Base-by-base conservation (phyloP, 2,329 filamentous ascomycete species). In the Phaeosphaeriaceae sp. region DNA sequence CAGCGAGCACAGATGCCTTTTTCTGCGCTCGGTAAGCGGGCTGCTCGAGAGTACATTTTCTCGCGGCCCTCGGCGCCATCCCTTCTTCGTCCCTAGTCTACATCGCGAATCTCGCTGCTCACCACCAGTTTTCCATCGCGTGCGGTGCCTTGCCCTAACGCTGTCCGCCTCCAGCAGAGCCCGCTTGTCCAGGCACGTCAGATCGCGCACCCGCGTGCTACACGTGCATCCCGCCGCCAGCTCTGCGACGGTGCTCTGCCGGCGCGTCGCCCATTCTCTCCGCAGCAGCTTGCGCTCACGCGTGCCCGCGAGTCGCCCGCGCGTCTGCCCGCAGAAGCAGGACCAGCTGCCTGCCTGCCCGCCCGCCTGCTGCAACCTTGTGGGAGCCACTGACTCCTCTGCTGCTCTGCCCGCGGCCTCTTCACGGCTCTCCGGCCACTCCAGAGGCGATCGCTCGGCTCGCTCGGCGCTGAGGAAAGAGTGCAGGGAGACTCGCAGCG, bases 31-130 rank as follows among this genome's bases (percentile, higher is more conserved):
- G 46, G 19, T 25, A 31, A 48, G 46, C 22, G 15, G 24, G 15
- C 22, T 25, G 19, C 21, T 17, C 21, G 22, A 25, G n/a, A 20
- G 41, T 44, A 19, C 41, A 44, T 20, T 22, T 44, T 19, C 41
- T 44, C 41, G 41, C 41, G 20, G 41, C 41, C 69, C 66, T 57
- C 62, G 59, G 62, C 65, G 68, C 73, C 73, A 75, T 76, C 71
- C 75, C 74, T 63, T 59, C 72, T 75, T 70, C 54, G 71, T 73
- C 68, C 57, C 68, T 76, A 76, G 73, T 58, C 70, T 69, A 62
- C 73, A 63, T 76, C 73, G 74, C 74, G 68, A 75, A 75, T 76
- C 73, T 76, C 63, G 60, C 57, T 58, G 54, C 67, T 63, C 56
- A 58, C 58, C 54, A 57, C 53, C 25, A 55, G 9, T 27, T 45